Base-by-base conservation (phyloP, 768 basidiomycete species). In the Vararia minispora region DNA sequence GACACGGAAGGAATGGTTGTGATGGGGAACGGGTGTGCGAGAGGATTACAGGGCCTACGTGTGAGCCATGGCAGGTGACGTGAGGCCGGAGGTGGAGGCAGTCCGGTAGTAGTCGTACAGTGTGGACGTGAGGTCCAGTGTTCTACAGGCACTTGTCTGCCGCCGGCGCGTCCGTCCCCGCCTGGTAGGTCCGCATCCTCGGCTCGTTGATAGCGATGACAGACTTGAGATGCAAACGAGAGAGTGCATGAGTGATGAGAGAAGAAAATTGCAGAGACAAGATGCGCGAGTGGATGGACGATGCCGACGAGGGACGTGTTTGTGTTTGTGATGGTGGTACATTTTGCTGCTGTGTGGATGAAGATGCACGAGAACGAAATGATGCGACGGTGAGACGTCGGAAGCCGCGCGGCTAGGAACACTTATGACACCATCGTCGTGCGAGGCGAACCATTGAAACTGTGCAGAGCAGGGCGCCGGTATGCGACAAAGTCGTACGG, bases 401-500 rank as follows among this genome's bases (percentile, higher is more conserved):
- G 36, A 38, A 18, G 36, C 24, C 25, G 32, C 51, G 27, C 34
- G 41, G 33, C 34, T 32, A 43, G 41, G 35, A 46, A 46, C 43
- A 41, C 43, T 60, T 78, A 83, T 67, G 76, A 69, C 50, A 74
- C 72, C 57, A 77, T 63, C 48, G 71, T 63, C 12, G 51, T 46
- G 54, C 72, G 68, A 13, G 76, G 76, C 16, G 72, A 66, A 51
- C 76, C 68, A 56, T 84, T 88, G 60, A 84, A 68, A 55, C 69
- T 81, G 58, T 85, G 81, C 34, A 88, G 74, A 48, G 76, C 81
- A 37, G 77, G 74, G 34, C 84, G 79, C 55, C 83, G 76, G 57
- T 84, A 83, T 25, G 73, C 59, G 48, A 88, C 79, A 56, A 79
- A 86, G 60, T 84, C 83, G 56, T 85, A 80, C 3, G 84, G 83